Evolutionary conservation across 1,284 basidiomycete genomes (phyloP).

Genomic region (Athelia sp.): DNA sequence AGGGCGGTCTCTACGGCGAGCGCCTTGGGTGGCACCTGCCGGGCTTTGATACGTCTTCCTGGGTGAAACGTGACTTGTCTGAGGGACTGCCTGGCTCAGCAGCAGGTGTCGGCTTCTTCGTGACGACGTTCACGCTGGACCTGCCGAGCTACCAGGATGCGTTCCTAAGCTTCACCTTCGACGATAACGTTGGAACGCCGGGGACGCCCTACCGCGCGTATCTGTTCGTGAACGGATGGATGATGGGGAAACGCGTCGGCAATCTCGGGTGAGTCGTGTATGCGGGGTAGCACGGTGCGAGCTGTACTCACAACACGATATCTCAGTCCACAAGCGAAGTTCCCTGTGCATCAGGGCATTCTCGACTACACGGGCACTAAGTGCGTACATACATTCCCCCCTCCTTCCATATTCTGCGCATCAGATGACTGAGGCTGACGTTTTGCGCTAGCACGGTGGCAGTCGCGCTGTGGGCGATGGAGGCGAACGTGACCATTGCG

Average conservation of each 20-base stretch:
- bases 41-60: slow-evolving; percentile 58
- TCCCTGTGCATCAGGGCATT: slow-evolving; percentile 76
- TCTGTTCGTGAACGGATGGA: slow-evolving; percentile 83
- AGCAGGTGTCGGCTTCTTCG: slow-evolving; percentile 76
- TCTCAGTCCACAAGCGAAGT: slow-evolving; percentile 64
- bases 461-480: slow-evolving; percentile 67
- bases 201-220: slow-evolving; percentile 64
- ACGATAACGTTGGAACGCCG: slow-evolving; percentile 26
- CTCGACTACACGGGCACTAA: slow-evolving; percentile 66
- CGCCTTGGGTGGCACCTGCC: slow-evolving; percentile 81
- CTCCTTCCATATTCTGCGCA: neutral
- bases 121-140: slow-evolving; percentile 61
- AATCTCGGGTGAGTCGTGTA: slow-evolving; percentile 71
- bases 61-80: slow-evolving; percentile 49
- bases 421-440: slow-evolving; percentile 3
- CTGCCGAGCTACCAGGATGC: slow-evolving; percentile 58
- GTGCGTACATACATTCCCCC: slow-evolving; percentile 35
- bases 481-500: slow-evolving; percentile 35
- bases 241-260: slow-evolving; percentile 72
- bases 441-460: slow-evolving; percentile 55
- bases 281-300: too few species aligned
- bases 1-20: slow-evolving; percentile 78
- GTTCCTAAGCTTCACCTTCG: slow-evolving; percentile 66
- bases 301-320: too few species aligned
- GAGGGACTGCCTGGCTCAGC: slow-evolving; percentile 48